A percentile compares a stretch with the other conserved stretches of the same genome.
phyloP scores from a whole-genome alignment of 805 yeast species.

The Candida tallmaniae region DNA sequence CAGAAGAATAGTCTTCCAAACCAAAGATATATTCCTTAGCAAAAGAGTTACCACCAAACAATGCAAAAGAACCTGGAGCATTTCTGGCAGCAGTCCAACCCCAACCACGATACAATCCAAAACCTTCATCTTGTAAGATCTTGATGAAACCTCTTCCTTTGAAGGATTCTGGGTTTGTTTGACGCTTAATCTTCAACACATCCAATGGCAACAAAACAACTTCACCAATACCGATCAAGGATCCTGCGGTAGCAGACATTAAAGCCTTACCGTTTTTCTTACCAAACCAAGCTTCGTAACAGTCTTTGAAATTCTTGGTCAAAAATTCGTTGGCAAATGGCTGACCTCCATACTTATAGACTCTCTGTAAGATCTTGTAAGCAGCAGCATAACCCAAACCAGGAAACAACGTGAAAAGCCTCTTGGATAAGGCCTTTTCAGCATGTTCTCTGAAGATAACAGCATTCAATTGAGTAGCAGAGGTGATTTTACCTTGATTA shows the following conservation, averaged over 20 bases:
- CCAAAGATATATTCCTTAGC: slow-evolving; percentile 95
- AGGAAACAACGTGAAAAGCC: slow-evolving; percentile 85
- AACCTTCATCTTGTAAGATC: slow-evolving; percentile 86
- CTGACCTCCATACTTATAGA: slow-evolving; percentile 98
- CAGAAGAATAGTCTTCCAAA: slow-evolving; percentile 78
- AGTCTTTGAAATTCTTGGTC: slow-evolving; percentile 62
- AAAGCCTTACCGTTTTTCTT: slow-evolving; percentile 96
- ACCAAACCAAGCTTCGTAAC: slow-evolving; percentile 78
- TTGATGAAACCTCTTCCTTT: slow-evolving; percentile 93
- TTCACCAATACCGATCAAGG: slow-evolving; percentile 96
- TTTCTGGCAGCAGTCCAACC: slow-evolving; percentile 99
- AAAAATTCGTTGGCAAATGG: slow-evolving; percentile 96
- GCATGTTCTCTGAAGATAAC: slow-evolving; percentile 88
- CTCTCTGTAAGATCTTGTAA: slow-evolving; percentile 94
- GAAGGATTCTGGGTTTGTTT: slow-evolving; percentile 99
- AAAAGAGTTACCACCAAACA: slow-evolving; percentile 97
- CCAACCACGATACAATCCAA: slow-evolving; percentile 95
- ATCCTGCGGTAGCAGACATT: slow-evolving; percentile 96
- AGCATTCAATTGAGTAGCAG: slow-evolving; percentile 63
- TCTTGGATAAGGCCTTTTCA: slow-evolving; percentile 58
- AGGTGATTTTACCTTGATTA: slow-evolving; percentile 65
- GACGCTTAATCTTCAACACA: slow-evolving; percentile 96
- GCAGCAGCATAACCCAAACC: slow-evolving; percentile 98
- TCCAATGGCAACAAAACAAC: slow-evolving; percentile 92
- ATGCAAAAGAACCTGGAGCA: slow-evolving; percentile 97